Conservation (phyloP, 2,329 filamentous ascomycete species). For the Pleomassaria siparia region DNA sequence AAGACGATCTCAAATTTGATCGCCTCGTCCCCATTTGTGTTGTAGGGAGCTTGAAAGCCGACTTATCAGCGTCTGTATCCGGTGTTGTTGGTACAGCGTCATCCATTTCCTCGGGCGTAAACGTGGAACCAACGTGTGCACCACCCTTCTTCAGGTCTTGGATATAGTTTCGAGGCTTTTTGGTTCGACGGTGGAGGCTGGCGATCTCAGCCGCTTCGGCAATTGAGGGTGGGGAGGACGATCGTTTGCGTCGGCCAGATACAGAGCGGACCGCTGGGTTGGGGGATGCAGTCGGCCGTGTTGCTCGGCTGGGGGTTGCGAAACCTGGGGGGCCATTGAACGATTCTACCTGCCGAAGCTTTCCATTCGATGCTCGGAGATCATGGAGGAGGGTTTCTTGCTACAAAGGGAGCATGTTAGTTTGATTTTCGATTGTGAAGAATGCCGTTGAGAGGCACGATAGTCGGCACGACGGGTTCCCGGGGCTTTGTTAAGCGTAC, state of each 20-base stretch:
- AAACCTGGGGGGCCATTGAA: slow-evolving; percentile 47
- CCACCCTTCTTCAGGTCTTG: slow-evolving; percentile 25
- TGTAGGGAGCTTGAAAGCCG: slow-evolving; percentile 24
- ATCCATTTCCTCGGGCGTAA: slow-evolving; percentile 38
- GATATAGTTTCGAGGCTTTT: slow-evolving; percentile 47
- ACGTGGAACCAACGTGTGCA: slow-evolving; percentile 18
- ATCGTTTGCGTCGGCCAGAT: slow-evolving; percentile 49
- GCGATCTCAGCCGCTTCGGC: slow-evolving; percentile 56
- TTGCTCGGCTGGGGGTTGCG: slow-evolving; percentile 43
- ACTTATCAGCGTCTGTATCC: slow-evolving; percentile 37
- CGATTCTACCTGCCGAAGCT: slow-evolving; percentile 42
- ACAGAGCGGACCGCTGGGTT: slow-evolving; percentile 25
- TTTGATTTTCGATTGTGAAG: slow-evolving; percentile 17
- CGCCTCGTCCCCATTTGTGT: slow-evolving; percentile 19
- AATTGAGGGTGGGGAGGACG: slow-evolving; percentile 56
- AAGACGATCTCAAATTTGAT: slow-evolving; percentile 20
- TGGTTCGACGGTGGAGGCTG: slow-evolving; percentile 52
- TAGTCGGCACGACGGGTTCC: not conserved
- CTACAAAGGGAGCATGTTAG: slow-evolving; percentile 39
- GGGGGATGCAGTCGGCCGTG: slow-evolving; percentile 27
- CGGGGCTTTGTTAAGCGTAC: slow-evolving; percentile 44
- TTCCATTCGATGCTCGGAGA: slow-evolving; percentile 51
- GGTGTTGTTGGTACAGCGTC: slow-evolving; percentile 40
- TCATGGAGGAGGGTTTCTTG: slow-evolving; percentile 48
- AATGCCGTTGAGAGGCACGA: not conserved